Conservation (phyloP, 306 rosid genomes). For the Comarum palustre region DNA sequence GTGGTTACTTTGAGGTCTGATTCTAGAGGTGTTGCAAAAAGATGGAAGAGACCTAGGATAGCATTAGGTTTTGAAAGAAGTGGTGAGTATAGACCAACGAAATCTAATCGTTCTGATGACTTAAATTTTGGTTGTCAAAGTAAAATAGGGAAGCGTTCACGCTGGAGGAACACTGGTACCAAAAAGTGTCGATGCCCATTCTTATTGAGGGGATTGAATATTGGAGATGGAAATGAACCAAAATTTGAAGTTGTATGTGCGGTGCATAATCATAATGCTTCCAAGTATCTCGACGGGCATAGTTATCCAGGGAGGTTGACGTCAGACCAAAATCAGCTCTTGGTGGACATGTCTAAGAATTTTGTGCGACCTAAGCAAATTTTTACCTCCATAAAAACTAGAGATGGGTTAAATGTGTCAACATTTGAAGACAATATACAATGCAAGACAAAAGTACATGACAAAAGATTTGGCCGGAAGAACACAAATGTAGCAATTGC, state of each 20-base stretch:
- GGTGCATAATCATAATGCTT: background rate
- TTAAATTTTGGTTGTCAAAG: background rate
- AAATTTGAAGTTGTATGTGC: background rate
- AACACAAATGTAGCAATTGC: background rate
- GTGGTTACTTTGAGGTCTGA: background rate
- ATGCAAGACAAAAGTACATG: background rate
- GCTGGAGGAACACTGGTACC: background rate
- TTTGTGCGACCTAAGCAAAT: background rate
- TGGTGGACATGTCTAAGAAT: background rate
- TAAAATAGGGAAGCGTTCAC: background rate
- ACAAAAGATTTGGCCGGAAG: background rate
- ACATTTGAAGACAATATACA: background rate
- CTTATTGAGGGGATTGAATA: background rate
- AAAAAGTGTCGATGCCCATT: background rate
- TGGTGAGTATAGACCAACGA: background rate
- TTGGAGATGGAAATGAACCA: background rate
- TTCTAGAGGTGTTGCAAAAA: background rate
- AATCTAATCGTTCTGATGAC: background rate
- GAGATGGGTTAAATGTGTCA: background rate
- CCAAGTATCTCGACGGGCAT: no score
- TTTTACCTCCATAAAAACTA: background rate
- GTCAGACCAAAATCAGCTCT: background rate
- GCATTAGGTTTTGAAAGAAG: background rate
- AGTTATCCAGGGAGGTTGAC: background rate
- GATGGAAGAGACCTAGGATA: background rate